These are phyloP conservation scores for Symbiodinium pilosum DNA, from an alignment of 73 alveolate species.

Conservation along the genomic window DNA sequence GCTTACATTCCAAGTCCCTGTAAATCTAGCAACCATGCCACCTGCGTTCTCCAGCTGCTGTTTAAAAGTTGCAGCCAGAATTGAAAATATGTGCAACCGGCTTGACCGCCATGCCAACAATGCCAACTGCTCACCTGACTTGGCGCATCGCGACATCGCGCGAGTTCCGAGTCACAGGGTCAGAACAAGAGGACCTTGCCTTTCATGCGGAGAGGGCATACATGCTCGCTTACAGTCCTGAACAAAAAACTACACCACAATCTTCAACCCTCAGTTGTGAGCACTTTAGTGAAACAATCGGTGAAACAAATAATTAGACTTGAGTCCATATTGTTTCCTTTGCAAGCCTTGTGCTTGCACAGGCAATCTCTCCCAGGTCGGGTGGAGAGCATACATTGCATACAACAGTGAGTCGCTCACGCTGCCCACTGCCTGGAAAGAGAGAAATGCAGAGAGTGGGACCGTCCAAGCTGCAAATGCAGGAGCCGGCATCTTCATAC, in stretches of 20 bases:
- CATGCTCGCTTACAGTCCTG: no score
- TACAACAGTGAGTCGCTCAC: no score
- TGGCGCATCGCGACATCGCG: background rate
- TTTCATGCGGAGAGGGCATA: no score
- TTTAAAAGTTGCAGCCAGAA: background rate
- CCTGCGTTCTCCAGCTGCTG: background rate
- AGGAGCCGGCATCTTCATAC: no score
- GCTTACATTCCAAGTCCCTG: no score
- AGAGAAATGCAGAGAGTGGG: no score
- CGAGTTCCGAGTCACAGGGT: background rate
- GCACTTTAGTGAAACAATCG: background rate
- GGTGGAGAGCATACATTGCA: no score
- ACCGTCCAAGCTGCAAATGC: no score
- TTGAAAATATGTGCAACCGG: background rate
- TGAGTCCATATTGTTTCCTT: background rate
- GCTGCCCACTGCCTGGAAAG: no score
- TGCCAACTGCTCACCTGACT: constrained; percentile 8
- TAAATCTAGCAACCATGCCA: no score
- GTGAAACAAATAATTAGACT: constrained; percentile 9
- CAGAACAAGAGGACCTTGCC: no score
- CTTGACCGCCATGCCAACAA: constrained; percentile 14
- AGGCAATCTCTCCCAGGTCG: background rate
- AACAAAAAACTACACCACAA: no score
- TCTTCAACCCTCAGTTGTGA: background rate
- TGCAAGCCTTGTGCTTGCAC: constrained; percentile 12